Evolutionary conservation across 2,329 filamentous ascomycete genomes (phyloP).

Genomic region (Penicillium occitanis): DNA sequence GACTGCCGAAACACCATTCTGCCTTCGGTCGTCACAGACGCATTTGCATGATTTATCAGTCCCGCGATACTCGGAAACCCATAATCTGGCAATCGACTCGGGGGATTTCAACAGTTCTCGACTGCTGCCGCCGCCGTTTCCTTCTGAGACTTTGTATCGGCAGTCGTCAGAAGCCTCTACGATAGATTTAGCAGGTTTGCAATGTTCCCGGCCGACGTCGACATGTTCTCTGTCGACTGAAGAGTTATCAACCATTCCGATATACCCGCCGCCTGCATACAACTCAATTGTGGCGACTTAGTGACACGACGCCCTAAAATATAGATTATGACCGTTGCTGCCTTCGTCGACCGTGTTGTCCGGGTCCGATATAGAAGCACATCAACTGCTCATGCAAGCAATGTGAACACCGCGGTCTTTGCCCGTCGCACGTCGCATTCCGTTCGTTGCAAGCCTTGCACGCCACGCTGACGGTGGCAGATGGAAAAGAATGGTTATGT

Average conservation of each 20-base stretch:
- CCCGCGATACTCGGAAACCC: slow-evolving; percentile 14
- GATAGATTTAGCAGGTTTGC: neutral
- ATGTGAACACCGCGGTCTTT: slow-evolving; percentile 18
- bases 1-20: slow-evolving; percentile 17
- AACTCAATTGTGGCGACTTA: slow-evolving; percentile 4
- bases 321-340: neutral
- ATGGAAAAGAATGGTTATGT: neutral
- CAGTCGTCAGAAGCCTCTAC: neutral
- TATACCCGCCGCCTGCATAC: slow-evolving; percentile 17
- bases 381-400: slow-evolving; percentile 21
- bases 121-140: neutral
- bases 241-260: neutral
- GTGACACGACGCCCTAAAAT: neutral
- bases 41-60: slow-evolving; percentile 14
- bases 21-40: slow-evolving; percentile 14
- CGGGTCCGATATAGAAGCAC: slow-evolving; percentile 20
- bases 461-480: neutral
- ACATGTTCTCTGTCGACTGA: neutral
- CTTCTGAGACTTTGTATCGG: neutral
- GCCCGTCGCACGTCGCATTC: slow-evolving; percentile 10
- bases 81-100: neutral
- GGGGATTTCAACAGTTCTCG: neutral
- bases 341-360: neutral
- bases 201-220: neutral
- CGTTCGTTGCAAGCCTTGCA: slow-evolving; percentile 20